phyloP scores from a whole-genome alignment of 2,329 filamentous ascomycete species.

The Nigrospora sphaerica region DNA sequence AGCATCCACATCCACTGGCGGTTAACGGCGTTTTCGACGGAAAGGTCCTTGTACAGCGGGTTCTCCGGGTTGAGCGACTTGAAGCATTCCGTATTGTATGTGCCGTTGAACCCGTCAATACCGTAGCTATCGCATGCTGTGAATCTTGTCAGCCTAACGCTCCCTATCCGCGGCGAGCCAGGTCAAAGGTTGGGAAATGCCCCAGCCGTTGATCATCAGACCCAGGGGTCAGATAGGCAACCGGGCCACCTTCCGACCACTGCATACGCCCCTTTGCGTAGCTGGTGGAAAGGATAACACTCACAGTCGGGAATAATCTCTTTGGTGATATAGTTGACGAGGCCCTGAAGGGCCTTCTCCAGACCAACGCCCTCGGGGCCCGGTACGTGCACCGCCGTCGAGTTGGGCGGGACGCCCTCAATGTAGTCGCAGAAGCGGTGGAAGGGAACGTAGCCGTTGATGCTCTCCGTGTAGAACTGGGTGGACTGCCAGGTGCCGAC shows the following conservation, averaged over 20 bases:
- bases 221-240: too few species aligned
- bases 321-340: constrained; percentile 38
- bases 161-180: too few species aligned
- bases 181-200: not conserved
- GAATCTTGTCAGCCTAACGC: not conserved
- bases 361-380: constrained; percentile 43
- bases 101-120: constrained; percentile 27
- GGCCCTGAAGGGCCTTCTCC: constrained; percentile 42
- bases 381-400: constrained; percentile 27
- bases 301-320: constrained; percentile 31
- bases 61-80: constrained; percentile 37
- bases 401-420: constrained; percentile 32
- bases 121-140: constrained; percentile 30
- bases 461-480: constrained; percentile 36
- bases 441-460: constrained; percentile 35
- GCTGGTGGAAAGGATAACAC: constrained; percentile 10
- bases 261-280: too few species aligned
- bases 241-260: too few species aligned
- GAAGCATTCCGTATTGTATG: constrained; percentile 38
- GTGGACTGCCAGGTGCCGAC: constrained; percentile 53
- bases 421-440: constrained; percentile 43
- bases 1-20: constrained; percentile 50
- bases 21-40: constrained; percentile 32
- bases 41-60: constrained; percentile 28
- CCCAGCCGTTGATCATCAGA: not conserved